Evolutionary conservation across 2,329 filamentous ascomycete species (phyloP).

Genomic region (Botrytis deweyae): DNA sequence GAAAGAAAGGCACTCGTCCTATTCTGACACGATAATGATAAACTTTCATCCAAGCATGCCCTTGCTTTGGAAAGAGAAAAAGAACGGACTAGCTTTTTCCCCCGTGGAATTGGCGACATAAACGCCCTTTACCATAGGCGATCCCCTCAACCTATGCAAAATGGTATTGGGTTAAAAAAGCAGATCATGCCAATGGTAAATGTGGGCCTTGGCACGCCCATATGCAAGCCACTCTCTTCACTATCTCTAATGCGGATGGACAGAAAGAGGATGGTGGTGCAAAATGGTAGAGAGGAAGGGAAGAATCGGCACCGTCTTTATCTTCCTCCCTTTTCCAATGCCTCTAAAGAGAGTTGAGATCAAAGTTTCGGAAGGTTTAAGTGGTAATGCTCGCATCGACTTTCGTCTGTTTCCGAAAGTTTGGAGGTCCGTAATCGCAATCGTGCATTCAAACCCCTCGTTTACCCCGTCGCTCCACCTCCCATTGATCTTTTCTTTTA

Average conservation of each 20-base stretch:
- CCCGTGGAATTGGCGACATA: conserved; percentile 13
- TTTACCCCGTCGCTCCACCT: neutral
- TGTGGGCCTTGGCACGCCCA: neutral
- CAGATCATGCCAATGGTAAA: conserved; percentile 9
- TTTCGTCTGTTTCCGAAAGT: neutral
- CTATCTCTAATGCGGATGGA: neutral
- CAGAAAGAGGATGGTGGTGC: neutral
- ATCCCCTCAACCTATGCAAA: neutral
- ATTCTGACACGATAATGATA: neutral
- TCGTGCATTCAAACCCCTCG: conserved; percentile 10
- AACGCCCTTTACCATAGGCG: conserved; percentile 5
- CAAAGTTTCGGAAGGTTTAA: neutral
- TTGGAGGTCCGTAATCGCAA: conserved; percentile 18
- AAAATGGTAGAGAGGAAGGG: conserved; percentile 2
- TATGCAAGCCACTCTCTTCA: conserved; percentile 15
- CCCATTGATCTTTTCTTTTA: neutral
- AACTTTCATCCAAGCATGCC: neutral
- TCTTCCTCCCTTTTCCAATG: neutral
- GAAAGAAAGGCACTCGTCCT: neutral
- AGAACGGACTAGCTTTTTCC: conserved; percentile 4
- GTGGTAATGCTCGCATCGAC: neutral
- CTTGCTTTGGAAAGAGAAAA: conserved; percentile 1
- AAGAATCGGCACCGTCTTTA: conserved; percentile 2
- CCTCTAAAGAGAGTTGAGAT: neutral
- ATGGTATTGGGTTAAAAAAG: neutral